A percentile compares a stretch with the other conserved stretches of the same genome.
These are phyloP conservation scores for Sordariomycetes sp. DNA, from an alignment of 2,329 filamentous ascomycete genomes.

Conservation along the genomic window DNA sequence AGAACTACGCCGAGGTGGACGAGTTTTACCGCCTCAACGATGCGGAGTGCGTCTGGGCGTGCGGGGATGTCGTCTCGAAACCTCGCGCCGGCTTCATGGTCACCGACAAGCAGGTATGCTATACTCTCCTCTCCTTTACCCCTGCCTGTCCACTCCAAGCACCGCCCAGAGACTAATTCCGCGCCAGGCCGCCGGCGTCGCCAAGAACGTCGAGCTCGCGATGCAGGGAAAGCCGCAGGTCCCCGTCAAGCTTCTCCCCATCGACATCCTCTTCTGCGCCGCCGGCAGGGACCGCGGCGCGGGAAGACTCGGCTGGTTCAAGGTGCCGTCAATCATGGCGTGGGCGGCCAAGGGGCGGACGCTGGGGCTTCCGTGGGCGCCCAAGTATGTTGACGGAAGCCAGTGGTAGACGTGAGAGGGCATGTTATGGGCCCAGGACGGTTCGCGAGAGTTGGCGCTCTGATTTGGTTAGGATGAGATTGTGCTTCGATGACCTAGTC, in stretches of 20 bases:
- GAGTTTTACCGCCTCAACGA: slow-evolving; percentile 33
- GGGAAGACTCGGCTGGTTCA: slow-evolving; percentile 31
- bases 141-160: background rate
- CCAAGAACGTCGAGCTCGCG: slow-evolving; percentile 36
- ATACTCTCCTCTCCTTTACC: background rate
- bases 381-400: slow-evolving; percentile 32
- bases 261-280: slow-evolving; percentile 34
- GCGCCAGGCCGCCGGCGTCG: slow-evolving; percentile 31
- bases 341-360: slow-evolving; percentile 38
- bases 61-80: slow-evolving; percentile 37
- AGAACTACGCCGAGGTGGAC: slow-evolving; percentile 33
- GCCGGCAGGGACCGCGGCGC: slow-evolving; percentile 35
- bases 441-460: too few relatives aligned
- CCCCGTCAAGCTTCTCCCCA: slow-evolving; percentile 29
- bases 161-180: background rate
- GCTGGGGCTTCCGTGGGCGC: slow-evolving; percentile 27
- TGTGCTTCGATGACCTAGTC: background rate
- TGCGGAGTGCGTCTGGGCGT: slow-evolving; percentile 33
- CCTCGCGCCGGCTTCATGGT: slow-evolving; percentile 44
- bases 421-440: background rate
- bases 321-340: slow-evolving; percentile 35
- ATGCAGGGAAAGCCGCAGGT: slow-evolving; percentile 28
- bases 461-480: background rate
- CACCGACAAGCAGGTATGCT: slow-evolving; percentile 39
- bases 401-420: slow-evolving; percentile 22